Base-by-base conservation (phyloP, 306 rosid species). In the Citrullus amarus region DNA sequence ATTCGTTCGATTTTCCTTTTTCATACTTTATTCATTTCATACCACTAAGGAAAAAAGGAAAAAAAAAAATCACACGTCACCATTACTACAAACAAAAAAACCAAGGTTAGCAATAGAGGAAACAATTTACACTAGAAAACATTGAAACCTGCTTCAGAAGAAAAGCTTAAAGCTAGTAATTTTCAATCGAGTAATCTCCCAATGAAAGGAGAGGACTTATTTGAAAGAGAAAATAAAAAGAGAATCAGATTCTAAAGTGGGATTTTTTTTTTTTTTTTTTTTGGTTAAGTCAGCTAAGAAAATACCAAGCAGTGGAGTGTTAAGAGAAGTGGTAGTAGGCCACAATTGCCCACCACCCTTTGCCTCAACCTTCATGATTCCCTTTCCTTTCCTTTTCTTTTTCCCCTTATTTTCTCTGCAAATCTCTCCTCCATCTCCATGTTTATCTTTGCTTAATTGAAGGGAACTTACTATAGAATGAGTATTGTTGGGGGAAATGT, bases 401-500 rank as follows among this genome's bases (percentile, higher is more conserved):
- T 36, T 76, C 46, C 81, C 74, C 70, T 53, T 55, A 39, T 41
- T 62, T 51, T 17, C 67, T 59, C 6, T 32, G 11, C 72, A 44
- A 41, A 39, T 14, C 79, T 71, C 58, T 46, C 48, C 55, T n/a
- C n/a, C n/a, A 6, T 22, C 54, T 12, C 36, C 17, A 30, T 62
- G 63, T 57, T 22, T 18, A 20, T 48, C 6, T 69, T 22, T 44
- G 32, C 50, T 78, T 65, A 46, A 79, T 54, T 53, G 9, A 0
- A 50, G 28, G 46, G 4, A 68, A 4, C 34, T 17, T 9, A 36
- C 25, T 65, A 65, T 75, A 79, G 85, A 48, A 48, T 48, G 54
- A 48, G 79, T 75, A 39, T 74, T 70, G 80, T 83, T 82, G 90
- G 90, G 97, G 89, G 56, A 83, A 72, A 44, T 57, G 75, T 77